Percentiles rank a stretch among this genome's conserved stretches.
These are phyloP conservation scores for Tetraselmis striata DNA, from an alignment of 139 green algal genomes.

Conservation along the genomic window DNA sequence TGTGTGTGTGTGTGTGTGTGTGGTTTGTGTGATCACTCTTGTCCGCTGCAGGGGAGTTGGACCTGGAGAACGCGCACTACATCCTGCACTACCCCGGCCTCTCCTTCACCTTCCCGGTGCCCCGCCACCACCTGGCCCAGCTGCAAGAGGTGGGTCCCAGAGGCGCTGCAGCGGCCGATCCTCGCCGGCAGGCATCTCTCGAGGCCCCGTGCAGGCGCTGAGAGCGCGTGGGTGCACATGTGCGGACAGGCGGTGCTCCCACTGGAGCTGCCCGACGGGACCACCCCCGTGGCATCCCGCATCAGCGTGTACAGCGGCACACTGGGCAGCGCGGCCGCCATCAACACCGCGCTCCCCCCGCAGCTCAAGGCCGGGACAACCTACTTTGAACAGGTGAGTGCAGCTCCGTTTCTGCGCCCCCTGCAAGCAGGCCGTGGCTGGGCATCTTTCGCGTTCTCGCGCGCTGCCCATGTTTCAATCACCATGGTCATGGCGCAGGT, in stretches of 20 bases:
- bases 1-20: too few relatives aligned
- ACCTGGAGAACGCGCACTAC: constrained; percentile 4
- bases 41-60: background rate
- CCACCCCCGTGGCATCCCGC: constrained; percentile 27
- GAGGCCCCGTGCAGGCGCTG: too few relatives aligned
- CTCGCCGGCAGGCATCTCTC: too few relatives aligned
- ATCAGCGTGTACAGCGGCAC: constrained; percentile 31
- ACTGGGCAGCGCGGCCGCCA: constrained; percentile 2
- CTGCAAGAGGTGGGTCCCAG: background rate
- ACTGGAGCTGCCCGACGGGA: constrained; percentile 27
- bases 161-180: background rate
- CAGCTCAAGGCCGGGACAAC: constrained; percentile 6
- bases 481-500: too few relatives aligned
- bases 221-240: too few relatives aligned
- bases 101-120: constrained; percentile 24
- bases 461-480: too few relatives aligned
- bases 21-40: too few relatives aligned
- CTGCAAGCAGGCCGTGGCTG: constrained; percentile 1
- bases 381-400: constrained; percentile 27
- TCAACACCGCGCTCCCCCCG: constrained; percentile 17
- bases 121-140: constrained; percentile 7
- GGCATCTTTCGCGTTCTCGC: too few relatives aligned
- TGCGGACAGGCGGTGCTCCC: constrained; percentile 13
- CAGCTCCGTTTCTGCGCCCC: too few relatives aligned
- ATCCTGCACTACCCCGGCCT: constrained; percentile 42